Evolutionary conservation across 73 alveolate genomes (phyloP).

Genomic region (Halteria grandinella): DNA sequence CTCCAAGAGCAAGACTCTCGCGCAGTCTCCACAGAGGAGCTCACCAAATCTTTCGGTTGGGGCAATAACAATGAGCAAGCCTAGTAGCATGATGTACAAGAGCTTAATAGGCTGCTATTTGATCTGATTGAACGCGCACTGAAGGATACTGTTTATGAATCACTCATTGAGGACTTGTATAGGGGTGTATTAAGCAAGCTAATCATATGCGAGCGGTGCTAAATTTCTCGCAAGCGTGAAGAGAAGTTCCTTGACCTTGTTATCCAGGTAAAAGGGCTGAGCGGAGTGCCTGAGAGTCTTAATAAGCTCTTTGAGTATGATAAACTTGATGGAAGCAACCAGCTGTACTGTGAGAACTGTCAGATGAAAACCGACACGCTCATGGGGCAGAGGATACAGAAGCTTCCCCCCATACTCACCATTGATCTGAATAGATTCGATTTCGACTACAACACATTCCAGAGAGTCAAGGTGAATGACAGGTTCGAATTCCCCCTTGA

Average conservation of each 20-base stretch:
- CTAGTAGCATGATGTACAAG: slow-evolving; percentile 83
- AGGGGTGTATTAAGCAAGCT: slow-evolving; percentile 79
- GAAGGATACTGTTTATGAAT: slow-evolving; percentile 84
- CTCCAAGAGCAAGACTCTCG: slow-evolving; percentile 76
- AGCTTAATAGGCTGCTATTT: slow-evolving; percentile 79
- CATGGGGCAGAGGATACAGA: slow-evolving; percentile 84
- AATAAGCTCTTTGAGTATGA: slow-evolving; percentile 74
- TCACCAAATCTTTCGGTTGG: slow-evolving; percentile 96
- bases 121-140: slow-evolving; percentile 87
- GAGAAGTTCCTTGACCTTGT: slow-evolving; percentile 89
- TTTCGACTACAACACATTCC: slow-evolving; percentile 86
- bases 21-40: slow-evolving; percentile 87
- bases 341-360: slow-evolving; percentile 88
- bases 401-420: slow-evolving; percentile 91
- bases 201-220: slow-evolving; percentile 86
- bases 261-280: slow-evolving; percentile 81
- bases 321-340: slow-evolving; percentile 81
- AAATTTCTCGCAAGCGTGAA: slow-evolving; percentile 73
- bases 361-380: slow-evolving; percentile 83
- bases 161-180: slow-evolving; percentile 71
- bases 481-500: slow-evolving; percentile 95
- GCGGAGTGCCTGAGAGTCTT: slow-evolving; percentile 83
- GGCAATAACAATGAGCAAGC: slow-evolving; percentile 72
- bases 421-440: slow-evolving; percentile 92
- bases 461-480: slow-evolving; percentile 90